phyloP scores from a whole-genome alignment of 352 stramenopile species.

The Pelagophyceae sp. region DNA sequence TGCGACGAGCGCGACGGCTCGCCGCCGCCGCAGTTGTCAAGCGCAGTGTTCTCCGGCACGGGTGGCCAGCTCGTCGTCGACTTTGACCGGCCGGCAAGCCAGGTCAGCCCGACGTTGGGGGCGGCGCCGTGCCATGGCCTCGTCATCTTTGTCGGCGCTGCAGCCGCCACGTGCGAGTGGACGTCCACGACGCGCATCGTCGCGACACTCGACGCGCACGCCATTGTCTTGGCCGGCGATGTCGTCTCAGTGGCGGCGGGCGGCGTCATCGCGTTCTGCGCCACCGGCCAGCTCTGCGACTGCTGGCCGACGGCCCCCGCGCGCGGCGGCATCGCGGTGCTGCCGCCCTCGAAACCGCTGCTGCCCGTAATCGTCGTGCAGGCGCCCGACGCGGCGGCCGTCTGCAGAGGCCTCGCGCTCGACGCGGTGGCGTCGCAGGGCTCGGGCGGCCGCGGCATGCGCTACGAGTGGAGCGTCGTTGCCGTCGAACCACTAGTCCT shows the following conservation, averaged over 20 bases:
- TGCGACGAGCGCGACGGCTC: no score
- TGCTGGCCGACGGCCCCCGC: not conserved
- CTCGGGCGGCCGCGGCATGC: no score
- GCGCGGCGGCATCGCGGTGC: not conserved
- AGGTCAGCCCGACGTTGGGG: no score
- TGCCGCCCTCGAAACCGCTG: not conserved
- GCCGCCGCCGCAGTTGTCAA: no score
- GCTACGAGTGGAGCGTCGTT: no score
- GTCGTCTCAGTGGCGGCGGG: not conserved
- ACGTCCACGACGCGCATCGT: not conserved
- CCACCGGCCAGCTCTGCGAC: not conserved
- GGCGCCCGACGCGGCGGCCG: no score
- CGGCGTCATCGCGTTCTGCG: not conserved
- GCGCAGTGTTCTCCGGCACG: not conserved
- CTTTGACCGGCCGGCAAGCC: not conserved
- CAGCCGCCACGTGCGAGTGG: not conserved
- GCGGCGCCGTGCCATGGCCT: not conserved
- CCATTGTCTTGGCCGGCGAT: not conserved
- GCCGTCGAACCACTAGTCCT: no score
- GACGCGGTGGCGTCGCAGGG: not conserved
- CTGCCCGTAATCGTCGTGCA: not conserved
- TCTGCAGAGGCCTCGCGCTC: not conserved
- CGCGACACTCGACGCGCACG: not conserved
- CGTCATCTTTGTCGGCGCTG: not conserved
- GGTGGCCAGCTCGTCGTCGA: not conserved